Base-by-base conservation (phyloP, 441 rosid genomes). In the Arabidopsis hybrid region DNA sequence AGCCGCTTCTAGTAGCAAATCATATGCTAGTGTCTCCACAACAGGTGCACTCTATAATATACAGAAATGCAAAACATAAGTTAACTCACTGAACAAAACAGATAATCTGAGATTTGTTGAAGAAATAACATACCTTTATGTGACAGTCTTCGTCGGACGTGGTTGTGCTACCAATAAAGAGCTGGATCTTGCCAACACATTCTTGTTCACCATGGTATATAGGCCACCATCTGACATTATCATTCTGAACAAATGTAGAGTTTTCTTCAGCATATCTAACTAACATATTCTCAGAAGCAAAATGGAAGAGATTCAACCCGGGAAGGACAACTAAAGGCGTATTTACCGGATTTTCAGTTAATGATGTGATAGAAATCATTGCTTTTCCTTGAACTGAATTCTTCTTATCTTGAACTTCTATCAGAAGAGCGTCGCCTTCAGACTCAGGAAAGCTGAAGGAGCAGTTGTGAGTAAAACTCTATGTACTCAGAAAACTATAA, bases 151-250 rank as follows among this genome's bases (percentile, higher is more conserved):
- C 96, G 39, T 86, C 92, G 11, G 82, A 80, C 57, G 93, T 83
- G 67, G 84, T 80, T 32, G 92, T 87, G 69, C 89, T 88, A 61
- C 93, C 91, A 72, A 87, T 78, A 36, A 80, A 91, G 78, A 95
- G 93, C 82, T 92, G 98, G 83, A 95, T 86, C 86, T 95, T 95
- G 73, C 99, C 98, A 45, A 92, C 90, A 84, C 98, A 95, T 84
- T 91, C 97, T 84, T 92, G 88, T 84, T 88, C 98, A 72, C 88
- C 97, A 62, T 85, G 97, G 83, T 80, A 83, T 74, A 92, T 81
- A 31, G 96, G 92, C 95, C 98, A 95, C 99, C 98, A 95, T 52
- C 84, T 80, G 42, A 89, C 72, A 79, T 85, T 90, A 40, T 95
- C 97, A 81, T 84, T 84, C 99, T 92, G 88, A 78, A 86, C 8